phyloP scores from a whole-genome alignment of 345 rosid genomes.

The Pseudoturritis turrita region DNA sequence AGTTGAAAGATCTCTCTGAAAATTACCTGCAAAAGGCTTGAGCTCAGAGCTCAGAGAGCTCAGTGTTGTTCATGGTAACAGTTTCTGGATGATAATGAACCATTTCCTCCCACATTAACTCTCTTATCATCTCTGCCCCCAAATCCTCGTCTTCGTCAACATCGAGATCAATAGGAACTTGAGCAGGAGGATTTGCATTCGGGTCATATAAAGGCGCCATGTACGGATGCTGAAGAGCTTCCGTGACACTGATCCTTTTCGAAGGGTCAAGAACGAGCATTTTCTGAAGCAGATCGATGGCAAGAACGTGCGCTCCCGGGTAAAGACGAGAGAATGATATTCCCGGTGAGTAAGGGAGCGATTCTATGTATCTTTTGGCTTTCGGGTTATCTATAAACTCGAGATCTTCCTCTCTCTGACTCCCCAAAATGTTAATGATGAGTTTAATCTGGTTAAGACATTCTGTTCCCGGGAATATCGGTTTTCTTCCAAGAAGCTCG shows the following conservation, averaged over 20 bases:
- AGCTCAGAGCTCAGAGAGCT: constrained; percentile 14
- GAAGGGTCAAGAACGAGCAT: constrained; percentile 91
- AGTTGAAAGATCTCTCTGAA: constrained; percentile 6
- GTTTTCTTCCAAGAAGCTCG: constrained; percentile 83
- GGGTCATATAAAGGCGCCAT: constrained; percentile 78
- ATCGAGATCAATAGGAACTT: constrained; percentile 73
- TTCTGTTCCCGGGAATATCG: constrained; percentile 83
- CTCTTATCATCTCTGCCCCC: constrained; percentile 71
- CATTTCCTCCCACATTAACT: constrained; percentile 88
- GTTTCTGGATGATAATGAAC: constrained; percentile 71
- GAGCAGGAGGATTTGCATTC: constrained; percentile 55
- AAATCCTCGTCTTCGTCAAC: constrained; percentile 57
- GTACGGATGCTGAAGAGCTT: constrained; percentile 85
- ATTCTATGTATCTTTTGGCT: constrained; percentile 66
- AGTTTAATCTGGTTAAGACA: constrained; percentile 88
- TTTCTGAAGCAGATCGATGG: constrained; percentile 71
- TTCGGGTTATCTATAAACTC: constrained; percentile 71
- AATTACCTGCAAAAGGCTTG: neutral
- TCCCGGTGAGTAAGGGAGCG: constrained; percentile 64
- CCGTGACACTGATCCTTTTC: constrained; percentile 75
- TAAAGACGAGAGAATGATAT: constrained; percentile 57
- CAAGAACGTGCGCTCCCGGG: constrained; percentile 61
- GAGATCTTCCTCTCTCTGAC: constrained; percentile 75
- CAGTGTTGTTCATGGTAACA: neutral
- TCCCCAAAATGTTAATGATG: constrained; percentile 72